These are phyloP conservation scores for Venturia effusa DNA, from an alignment of 2,329 filamentous ascomycete species.

Conservation along the genomic window DNA sequence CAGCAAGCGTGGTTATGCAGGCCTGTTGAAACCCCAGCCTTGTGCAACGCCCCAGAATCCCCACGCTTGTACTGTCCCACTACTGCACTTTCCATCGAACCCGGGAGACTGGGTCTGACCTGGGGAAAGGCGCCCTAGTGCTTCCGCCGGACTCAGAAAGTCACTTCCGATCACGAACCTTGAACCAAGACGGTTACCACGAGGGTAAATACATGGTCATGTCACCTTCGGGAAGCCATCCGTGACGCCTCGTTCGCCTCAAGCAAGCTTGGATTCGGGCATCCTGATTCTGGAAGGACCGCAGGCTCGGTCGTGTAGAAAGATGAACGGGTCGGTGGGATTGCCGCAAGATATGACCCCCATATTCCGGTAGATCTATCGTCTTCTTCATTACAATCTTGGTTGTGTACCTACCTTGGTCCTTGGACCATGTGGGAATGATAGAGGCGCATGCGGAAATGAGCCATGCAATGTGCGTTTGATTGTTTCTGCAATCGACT, in stretches of 20 bases:
- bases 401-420: background rate
- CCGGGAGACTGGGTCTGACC: background rate
- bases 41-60: background rate
- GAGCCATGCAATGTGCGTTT: background rate
- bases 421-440: background rate
- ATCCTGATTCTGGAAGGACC: conserved; percentile 1
- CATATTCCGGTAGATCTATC: background rate
- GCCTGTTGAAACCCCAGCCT: background rate
- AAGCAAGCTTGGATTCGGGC: background rate
- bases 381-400: background rate
- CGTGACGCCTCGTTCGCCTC: background rate
- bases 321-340: background rate
- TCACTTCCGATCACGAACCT: background rate
- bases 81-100: background rate
- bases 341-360: background rate
- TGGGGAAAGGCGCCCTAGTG: conserved; percentile 2
- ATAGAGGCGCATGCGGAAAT: background rate
- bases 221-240: background rate
- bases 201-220: background rate
- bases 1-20: background rate
- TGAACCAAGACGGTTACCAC: background rate
- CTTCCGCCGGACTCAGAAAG: background rate
- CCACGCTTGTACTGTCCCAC: background rate
- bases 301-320: background rate
- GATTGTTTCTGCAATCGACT: background rate